These are phyloP conservation scores for Cenchrus purpureus DNA, from an alignment of 176 grass and related monocot species.

Conservation along the genomic window DNA sequence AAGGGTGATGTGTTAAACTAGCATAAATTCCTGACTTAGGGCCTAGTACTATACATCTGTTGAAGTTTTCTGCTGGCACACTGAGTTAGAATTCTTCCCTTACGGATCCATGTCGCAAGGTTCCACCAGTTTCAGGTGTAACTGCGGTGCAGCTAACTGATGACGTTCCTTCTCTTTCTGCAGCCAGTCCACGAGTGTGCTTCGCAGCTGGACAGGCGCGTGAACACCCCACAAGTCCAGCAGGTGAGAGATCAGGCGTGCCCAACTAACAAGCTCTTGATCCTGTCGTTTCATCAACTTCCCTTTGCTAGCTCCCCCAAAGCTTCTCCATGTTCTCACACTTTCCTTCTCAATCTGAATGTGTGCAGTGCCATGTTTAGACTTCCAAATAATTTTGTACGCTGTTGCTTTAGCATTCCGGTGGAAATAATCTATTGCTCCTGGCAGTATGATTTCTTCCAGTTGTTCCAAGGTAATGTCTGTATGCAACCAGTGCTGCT, in stretches of 20 bases:
- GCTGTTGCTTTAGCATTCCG: not conserved
- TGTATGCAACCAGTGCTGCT: not conserved
- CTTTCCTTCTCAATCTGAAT: not conserved
- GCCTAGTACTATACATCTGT: too few species aligned
- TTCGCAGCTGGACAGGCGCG: not conserved
- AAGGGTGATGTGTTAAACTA: too few species aligned
- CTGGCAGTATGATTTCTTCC: not conserved
- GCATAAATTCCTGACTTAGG: too few species aligned
- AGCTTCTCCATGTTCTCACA: not conserved
- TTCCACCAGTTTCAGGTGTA: too few species aligned
- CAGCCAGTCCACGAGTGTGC: not conserved
- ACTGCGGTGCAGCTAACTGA: too few species aligned
- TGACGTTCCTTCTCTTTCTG: not conserved
- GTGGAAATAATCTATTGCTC: not conserved
- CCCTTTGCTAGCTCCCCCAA: not conserved
- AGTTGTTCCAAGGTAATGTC: not conserved
- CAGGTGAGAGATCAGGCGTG: not conserved
- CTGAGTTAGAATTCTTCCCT: too few species aligned
- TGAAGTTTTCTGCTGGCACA: too few species aligned
- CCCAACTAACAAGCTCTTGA: not conserved
- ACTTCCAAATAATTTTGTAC: slow-evolving; percentile 3
- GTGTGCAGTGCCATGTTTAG: not conserved
- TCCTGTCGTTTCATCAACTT: not conserved
- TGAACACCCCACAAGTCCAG: not conserved
- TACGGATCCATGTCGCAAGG: too few species aligned